phyloP scores from a whole-genome alignment of 179 eudicot genomes.

The Patellifolia procumbens region DNA sequence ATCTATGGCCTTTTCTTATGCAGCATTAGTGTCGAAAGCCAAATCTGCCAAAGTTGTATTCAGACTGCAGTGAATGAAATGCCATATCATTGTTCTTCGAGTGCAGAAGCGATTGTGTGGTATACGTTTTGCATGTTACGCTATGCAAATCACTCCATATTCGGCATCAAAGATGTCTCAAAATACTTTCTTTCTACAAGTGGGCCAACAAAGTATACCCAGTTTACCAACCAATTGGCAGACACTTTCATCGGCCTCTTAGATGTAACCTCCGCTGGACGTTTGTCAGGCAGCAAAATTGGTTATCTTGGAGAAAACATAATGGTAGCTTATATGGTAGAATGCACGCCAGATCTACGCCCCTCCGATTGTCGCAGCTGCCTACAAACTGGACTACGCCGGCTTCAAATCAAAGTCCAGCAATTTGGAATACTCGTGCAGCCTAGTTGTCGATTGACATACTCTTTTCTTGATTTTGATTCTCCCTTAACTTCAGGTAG shows the following conservation, averaged over 20 bases:
- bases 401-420: neutral
- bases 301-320: neutral
- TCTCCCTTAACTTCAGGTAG: conserved; percentile 10
- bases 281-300: neutral
- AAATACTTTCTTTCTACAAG: neutral
- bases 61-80: no score
- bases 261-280: neutral
- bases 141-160: conserved; percentile 17
- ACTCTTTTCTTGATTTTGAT: neutral
- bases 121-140: no score
- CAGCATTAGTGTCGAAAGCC: no score
- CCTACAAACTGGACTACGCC: conserved; percentile 5
- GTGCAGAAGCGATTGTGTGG: no score
- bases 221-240: neutral
- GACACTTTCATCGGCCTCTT: neutral
- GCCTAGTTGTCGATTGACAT: conserved; percentile 16
- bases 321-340: neutral
- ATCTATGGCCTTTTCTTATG: conserved; percentile 23
- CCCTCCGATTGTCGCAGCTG: conserved; percentile 11
- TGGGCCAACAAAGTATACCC: neutral
- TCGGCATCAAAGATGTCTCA: conserved; percentile 4
- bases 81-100: no score
- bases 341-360: conserved; percentile 18
- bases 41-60: no score
- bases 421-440: neutral